Percentiles rank a stretch among this genome's conserved stretches.
phyloP scores from a whole-genome alignment of 31 red algal genomes.

The Asparagopsis taxiformis region DNA sequence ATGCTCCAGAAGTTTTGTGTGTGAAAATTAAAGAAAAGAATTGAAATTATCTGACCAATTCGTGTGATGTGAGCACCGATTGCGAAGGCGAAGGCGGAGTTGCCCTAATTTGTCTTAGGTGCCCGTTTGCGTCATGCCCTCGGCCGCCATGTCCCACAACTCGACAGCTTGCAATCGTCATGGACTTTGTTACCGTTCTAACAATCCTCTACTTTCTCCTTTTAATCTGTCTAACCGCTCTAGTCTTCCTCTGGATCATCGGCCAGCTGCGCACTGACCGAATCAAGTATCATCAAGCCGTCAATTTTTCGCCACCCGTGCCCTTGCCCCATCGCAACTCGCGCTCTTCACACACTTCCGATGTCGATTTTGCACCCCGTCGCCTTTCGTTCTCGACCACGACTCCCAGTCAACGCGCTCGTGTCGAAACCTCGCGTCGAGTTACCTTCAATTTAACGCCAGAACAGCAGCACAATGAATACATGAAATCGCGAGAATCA shows the following conservation, averaged over 20 bases:
- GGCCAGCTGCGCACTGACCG: slow-evolving; percentile 14
- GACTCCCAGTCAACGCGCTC: background rate
- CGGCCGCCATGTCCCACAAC: no score
- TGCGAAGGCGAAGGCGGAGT: no score
- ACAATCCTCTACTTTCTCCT: slow-evolving; percentile 3
- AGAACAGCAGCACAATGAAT: slow-evolving; percentile 35
- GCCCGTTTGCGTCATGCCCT: no score
- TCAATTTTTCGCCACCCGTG: background rate
- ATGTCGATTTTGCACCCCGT: slow-evolving; percentile 4
- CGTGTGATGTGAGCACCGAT: no score
- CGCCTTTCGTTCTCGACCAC: slow-evolving; percentile 13
- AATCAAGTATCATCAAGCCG: slow-evolving; percentile 4
- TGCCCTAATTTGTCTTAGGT: no score
- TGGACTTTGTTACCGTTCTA: no score
- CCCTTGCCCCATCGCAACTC: background rate
- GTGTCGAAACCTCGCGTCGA: slow-evolving; percentile 1
- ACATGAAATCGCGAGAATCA: slow-evolving; percentile 28
- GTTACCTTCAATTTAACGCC: slow-evolving; percentile 33
- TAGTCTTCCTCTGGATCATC: slow-evolving; percentile 22
- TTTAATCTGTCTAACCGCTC: background rate
- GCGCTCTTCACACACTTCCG: background rate
- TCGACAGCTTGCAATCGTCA: no score
- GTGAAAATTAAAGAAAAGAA: no score
- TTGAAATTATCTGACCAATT: no score
- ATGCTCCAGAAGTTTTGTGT: no score